Evolutionary conservation across 768 basidiomycete genomes (phyloP), one percentile per base, ranked within the genome.

Genomic region (Macrolepiota albuminosa): DNA sequence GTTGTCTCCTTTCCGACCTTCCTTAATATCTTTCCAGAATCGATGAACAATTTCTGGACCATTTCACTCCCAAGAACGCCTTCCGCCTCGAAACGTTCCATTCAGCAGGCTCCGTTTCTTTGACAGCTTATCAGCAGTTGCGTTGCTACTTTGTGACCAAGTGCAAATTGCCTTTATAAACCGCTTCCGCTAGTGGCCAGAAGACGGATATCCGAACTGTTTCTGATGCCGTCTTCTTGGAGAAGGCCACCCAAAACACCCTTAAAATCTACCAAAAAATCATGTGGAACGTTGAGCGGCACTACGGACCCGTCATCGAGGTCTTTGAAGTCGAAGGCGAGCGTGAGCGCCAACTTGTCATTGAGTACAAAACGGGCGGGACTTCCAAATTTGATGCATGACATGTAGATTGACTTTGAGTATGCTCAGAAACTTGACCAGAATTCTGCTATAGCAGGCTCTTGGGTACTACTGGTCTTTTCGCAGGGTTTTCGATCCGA

Each of bases 11-110:
- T 56, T 24, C 16, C 18, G 29, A 33, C 31, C 29, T 26, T 37
- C 33, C n/a, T 58, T 54, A 54, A 65, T 65, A 39, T 45, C 18
- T 33, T 60, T 50, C 47, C 56, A 93, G 96, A 64, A 98, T 99
- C 72, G 95, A 98, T 70, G 83, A 86, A 57, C 75, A 91, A 64
- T 98, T 89, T 80, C 80, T 99, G 62, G 93, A 99, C 75, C 83
- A 87, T 21, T 83, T 89, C 0, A 87, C 85, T 0, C 85, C 90
- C 0, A 76, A 81, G 60, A 85, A 86, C 54, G 93, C 93, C 26
- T 99, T 86, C 76, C 86, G 97, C 29, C 85, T 99, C 40, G 97
- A 98, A 75, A 98, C 97, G 4, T 99, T 91, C 82, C 93, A 96
- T 54, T 90, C 89, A 1, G 76, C 85, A 6, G 95, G 95, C 6